Percentiles rank a stretch among this genome's conserved stretches.
These are phyloP conservation scores for Uronychia setigera DNA, from an alignment of 73 alveolate species.

Conservation along the genomic window DNA sequence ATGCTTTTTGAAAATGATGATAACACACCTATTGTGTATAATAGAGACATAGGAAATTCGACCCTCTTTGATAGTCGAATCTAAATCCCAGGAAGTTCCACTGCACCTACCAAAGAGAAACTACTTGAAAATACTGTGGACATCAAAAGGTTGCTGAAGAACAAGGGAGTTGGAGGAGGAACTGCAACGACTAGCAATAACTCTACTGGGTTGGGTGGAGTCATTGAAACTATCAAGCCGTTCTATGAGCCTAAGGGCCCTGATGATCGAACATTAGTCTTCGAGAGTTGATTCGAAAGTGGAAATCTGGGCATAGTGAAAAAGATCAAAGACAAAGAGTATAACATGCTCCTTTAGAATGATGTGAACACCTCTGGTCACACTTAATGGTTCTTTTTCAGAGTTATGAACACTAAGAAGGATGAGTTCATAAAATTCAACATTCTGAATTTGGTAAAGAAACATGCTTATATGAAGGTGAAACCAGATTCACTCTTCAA, in stretches of 20 bases:
- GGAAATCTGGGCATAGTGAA: slow-evolving; percentile 74
- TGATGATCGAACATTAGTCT: slow-evolving; percentile 78
- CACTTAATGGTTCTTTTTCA: slow-evolving; percentile 90
- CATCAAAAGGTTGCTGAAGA: slow-evolving; percentile 33
- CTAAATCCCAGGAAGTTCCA: not conserved
- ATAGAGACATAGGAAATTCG: slow-evolving; percentile 16
- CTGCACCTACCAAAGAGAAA: not conserved
- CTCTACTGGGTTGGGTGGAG: not conserved
- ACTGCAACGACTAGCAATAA: not conserved
- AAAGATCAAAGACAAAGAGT: slow-evolving; percentile 71
- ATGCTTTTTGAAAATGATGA: not conserved
- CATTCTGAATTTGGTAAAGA: slow-evolving; percentile 72
- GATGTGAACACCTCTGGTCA: slow-evolving; percentile 90
- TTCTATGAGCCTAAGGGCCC: slow-evolving; percentile 67
- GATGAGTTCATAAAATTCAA: slow-evolving; percentile 68
- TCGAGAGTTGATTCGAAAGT: slow-evolving; percentile 91
- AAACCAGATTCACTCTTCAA: slow-evolving; percentile 84
- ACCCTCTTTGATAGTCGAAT: not conserved
- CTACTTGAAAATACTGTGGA: slow-evolving; percentile 10
- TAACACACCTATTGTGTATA: slow-evolving; percentile 5
- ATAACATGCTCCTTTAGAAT: slow-evolving; percentile 74
- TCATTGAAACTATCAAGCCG: slow-evolving; percentile 35
- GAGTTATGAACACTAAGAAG: slow-evolving; percentile 64
- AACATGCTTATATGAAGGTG: not conserved
- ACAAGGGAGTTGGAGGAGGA: slow-evolving; percentile 8